Evolutionary conservation across 2,329 filamentous ascomycete species (phyloP), one percentile per base, ranked within the genome.

Genomic region (Aureobasidium sp.): DNA sequence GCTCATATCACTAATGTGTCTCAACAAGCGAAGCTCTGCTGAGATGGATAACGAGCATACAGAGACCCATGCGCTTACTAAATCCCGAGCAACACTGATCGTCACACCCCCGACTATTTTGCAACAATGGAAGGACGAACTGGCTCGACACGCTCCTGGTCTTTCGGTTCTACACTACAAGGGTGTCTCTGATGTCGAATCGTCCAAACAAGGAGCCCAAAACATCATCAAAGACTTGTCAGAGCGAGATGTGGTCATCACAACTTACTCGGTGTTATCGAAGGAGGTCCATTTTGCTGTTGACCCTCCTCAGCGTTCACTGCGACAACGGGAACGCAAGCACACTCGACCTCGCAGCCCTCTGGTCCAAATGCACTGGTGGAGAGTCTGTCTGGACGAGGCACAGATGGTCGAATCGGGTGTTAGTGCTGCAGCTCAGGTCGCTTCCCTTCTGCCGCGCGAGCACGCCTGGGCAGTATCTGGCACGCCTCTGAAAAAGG

Each of bases 361-460:
- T 0, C 78, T 97, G 7, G 85, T 92, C 9, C 83, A 89, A 66
- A 84, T 97, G 21, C 85, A 81, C 1, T 97, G 91, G 91, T 97
- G 91, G 91, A 82, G 93, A 47, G 84, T 96, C 1, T 85, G 82
- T 67, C 76, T 86, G 29, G 84, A 86, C 66, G 84, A 91, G 87
- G 77, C 93, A 0, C 94, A 99, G 70, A 96, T 96, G 88, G 86
- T 97, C 45, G 93, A 97, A 71, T 93, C 85, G 66, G 91, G 91
- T 37, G 86, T 95, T 3, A 92, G 85, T 67, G 87, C 90, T 66
- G 90, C 93, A 32, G 92, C 94, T 1, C 84, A 81, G 50, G 85
- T 97, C 13, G 91, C 91, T 39, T 84, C 86, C 44, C 78, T 88
- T 29, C 87, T 99, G 64, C 91, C 93, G 48, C 83, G 94, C 32